Conservation (phyloP, 768 basidiomycete genomes). For the Tephrocybe sp. region DNA sequence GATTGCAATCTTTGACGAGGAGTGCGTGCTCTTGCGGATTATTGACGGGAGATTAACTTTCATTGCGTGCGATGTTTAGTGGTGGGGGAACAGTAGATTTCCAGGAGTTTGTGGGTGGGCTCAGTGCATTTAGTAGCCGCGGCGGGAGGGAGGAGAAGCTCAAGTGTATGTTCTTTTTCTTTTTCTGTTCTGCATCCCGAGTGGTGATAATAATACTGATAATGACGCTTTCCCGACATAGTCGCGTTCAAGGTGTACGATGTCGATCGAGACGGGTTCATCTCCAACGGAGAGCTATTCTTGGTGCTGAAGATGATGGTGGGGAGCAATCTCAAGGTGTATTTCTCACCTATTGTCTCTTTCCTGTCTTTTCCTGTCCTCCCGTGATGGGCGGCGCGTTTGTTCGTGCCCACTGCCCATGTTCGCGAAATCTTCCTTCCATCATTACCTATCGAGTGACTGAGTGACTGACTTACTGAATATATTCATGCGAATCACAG, state of each 20-base stretch:
- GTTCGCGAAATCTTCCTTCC: too few species aligned
- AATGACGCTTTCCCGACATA: slow-evolving; percentile 29
- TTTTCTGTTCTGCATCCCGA: not conserved
- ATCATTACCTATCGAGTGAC: too few species aligned
- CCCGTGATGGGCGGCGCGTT: slow-evolving; percentile 14
- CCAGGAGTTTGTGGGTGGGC: slow-evolving; percentile 96
- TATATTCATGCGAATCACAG: slow-evolving; percentile 43
- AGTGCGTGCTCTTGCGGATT: slow-evolving; percentile 58
- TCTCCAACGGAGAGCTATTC: slow-evolving; percentile 98
- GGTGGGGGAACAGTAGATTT: slow-evolving; percentile 99
- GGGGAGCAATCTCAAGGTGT: slow-evolving; percentile 94
- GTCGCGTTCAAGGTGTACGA: slow-evolving; percentile 99
- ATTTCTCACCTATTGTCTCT: too few species aligned
- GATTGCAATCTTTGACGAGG: slow-evolving; percentile 99
- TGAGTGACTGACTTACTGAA: too few species aligned
- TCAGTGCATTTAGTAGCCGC: slow-evolving; percentile 97
- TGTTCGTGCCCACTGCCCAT: too few species aligned
- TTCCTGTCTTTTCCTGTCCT: too few species aligned
- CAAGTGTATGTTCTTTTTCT: slow-evolving; percentile 61
- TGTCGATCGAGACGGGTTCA: slow-evolving; percentile 95
- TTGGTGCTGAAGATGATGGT: slow-evolving; percentile 99
- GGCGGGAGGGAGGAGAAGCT: slow-evolving; percentile 97
- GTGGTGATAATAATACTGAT: not conserved
- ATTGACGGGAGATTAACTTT: slow-evolving; percentile 6
- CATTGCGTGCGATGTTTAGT: too few species aligned